Conservation (phyloP, 495 filamentous ascomycete species). For the Talaromyces ruber region DNA sequence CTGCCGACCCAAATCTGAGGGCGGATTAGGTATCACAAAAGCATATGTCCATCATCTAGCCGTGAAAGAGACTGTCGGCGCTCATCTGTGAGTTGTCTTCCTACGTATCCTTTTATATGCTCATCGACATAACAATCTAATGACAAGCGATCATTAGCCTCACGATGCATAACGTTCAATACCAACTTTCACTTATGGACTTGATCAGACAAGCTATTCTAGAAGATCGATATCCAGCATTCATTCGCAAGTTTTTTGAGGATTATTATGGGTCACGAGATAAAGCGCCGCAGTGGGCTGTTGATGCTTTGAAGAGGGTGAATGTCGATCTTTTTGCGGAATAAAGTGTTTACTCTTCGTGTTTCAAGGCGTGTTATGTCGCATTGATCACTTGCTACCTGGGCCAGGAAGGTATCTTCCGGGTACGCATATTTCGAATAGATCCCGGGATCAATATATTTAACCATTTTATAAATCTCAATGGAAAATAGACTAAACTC, state of each 20-base stretch:
- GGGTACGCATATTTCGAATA: no score
- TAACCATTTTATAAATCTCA: no score
- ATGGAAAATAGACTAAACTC: no score
- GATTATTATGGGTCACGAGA: constrained; percentile 61
- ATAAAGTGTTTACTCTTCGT: not conserved
- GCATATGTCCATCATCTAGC: constrained; percentile 89
- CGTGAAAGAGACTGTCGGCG: constrained; percentile 90
- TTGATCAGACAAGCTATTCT: constrained; percentile 68
- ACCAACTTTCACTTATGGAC: constrained; percentile 75
- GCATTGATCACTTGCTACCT: not conserved
- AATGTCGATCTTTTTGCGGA: constrained; percentile 66
- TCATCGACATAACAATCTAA: constrained; percentile 8
- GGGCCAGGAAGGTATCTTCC: no score
- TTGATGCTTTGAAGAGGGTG: constrained; percentile 73
- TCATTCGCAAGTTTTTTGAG: constrained; percentile 68
- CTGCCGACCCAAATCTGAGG: constrained; percentile 59
- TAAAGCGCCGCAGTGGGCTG: constrained; percentile 74
- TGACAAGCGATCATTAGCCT: constrained; percentile 32
- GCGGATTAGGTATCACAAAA: constrained; percentile 75
- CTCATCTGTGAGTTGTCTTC: constrained; percentile 56
- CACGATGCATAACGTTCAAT: constrained; percentile 92
- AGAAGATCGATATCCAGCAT: constrained; percentile 71
- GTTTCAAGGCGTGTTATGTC: not conserved
- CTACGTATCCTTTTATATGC: not conserved
- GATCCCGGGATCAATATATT: no score